Percentiles rank a stretch among this genome's conserved stretches.
These are phyloP conservation scores for Trichoderma sp. DNA, from an alignment of 2,329 filamentous ascomycete genomes.

Conservation along the genomic window DNA sequence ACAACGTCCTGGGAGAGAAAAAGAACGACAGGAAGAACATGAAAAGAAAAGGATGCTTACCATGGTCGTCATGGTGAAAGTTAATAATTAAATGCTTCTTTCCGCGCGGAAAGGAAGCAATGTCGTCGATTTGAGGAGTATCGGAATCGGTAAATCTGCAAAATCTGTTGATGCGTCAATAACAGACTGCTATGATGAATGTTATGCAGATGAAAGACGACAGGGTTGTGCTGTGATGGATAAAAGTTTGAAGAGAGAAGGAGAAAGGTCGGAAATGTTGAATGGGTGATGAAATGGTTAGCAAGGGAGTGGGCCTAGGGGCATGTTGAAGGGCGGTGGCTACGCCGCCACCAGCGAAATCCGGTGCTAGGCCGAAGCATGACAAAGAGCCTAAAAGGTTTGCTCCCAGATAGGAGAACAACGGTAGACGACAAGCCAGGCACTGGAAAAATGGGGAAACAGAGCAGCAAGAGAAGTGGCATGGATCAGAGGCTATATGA, in stretches of 20 bases:
- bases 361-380: slow-evolving; percentile 26
- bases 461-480: neutral
- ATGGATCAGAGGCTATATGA: neutral
- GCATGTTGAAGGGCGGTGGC: slow-evolving; percentile 25
- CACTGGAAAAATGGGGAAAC: neutral
- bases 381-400: slow-evolving; percentile 24
- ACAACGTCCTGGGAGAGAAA: neutral
- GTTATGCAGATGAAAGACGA: neutral
- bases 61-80: slow-evolving; percentile 56
- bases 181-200: neutral
- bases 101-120: slow-evolving; percentile 33
- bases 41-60: slow-evolving; percentile 41
- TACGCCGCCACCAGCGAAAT: slow-evolving; percentile 27
- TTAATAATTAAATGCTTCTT: slow-evolving; percentile 32
- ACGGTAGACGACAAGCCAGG: neutral
- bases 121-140: slow-evolving; percentile 9
- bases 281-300: slow-evolving; percentile 27
- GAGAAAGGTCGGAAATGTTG: slow-evolving; percentile 7
- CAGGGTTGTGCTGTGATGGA: neutral
- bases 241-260: slow-evolving; percentile 1
- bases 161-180: slow-evolving; percentile 8
- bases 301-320: slow-evolving; percentile 26
- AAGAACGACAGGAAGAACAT: neutral
- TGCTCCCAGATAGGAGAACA: slow-evolving; percentile 12
- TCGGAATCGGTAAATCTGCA: slow-evolving; percentile 10